Percentiles rank a stretch among this genome's conserved stretches.
Conservation (phyloP, 345 rosid genomes). For the Gossypium raimondii region DNA sequence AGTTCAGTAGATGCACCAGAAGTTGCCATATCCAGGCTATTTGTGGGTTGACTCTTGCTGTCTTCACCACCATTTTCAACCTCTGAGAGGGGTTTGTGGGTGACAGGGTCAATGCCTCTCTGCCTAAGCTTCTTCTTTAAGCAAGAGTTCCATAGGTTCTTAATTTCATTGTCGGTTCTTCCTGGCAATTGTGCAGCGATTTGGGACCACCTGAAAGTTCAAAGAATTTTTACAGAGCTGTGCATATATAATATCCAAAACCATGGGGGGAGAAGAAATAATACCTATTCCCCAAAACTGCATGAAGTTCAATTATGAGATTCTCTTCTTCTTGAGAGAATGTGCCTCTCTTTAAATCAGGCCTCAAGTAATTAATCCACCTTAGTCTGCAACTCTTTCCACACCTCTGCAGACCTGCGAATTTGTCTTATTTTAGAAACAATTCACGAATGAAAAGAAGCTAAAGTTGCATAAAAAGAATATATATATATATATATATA, state of each 20-base stretch:
- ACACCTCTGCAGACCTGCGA: slow-evolving; percentile 84
- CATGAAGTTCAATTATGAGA: slow-evolving; percentile 85
- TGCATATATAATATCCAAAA: background rate
- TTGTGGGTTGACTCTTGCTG: slow-evolving; percentile 31
- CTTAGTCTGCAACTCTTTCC: slow-evolving; percentile 95
- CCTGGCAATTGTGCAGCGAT: slow-evolving; percentile 67
- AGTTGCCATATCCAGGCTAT: slow-evolving; percentile 15
- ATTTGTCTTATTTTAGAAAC: background rate
- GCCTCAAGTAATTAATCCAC: slow-evolving; percentile 95
- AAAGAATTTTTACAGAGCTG: background rate
- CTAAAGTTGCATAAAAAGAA: background rate
- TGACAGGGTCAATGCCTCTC: slow-evolving; percentile 63
- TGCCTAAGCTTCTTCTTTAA: slow-evolving; percentile 53
- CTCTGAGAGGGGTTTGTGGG: slow-evolving; percentile 59
- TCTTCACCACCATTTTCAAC: slow-evolving; percentile 41
- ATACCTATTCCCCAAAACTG: slow-evolving; percentile 85
- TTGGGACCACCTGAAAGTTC: slow-evolving; percentile 53
- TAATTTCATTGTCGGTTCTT: slow-evolving; percentile 70
- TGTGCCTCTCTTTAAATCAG: slow-evolving; percentile 96
- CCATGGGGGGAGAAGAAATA: background rate
- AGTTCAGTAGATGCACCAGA: slow-evolving; percentile 12
- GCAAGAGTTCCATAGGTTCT: slow-evolving; percentile 60
- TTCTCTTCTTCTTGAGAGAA: slow-evolving; percentile 89
- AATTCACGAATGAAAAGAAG: background rate
- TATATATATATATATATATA: too few relatives aligned